These are phyloP conservation scores for Fusarium buharicum DNA, from an alignment of 2,329 filamentous ascomycete genomes.

Conservation along the genomic window DNA sequence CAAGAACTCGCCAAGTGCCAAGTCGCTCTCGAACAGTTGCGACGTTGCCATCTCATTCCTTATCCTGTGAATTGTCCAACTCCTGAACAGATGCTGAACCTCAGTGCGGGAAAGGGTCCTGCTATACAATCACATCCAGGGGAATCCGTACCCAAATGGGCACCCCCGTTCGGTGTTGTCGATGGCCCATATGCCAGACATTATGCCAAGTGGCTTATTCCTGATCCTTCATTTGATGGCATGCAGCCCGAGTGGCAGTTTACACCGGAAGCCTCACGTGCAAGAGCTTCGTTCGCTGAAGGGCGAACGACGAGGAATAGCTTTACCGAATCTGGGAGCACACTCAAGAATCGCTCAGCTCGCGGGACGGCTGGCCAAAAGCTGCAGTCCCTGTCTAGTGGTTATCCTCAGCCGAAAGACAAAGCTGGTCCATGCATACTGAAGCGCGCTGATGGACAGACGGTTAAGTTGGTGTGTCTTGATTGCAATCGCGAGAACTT, in stretches of 20 bases:
- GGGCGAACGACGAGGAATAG: conserved; percentile 84
- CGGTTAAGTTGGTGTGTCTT: conserved; percentile 89
- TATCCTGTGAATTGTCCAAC: conserved; percentile 79
- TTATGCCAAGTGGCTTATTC: conserved; percentile 94
- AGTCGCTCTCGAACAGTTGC: conserved; percentile 89
- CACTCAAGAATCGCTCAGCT: conserved; percentile 61
- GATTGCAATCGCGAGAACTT: conserved; percentile 93
- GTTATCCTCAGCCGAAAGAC: conserved; percentile 79
- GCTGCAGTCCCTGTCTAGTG: conserved; percentile 74
- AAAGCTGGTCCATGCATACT: conserved; percentile 85
- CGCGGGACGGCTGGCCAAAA: conserved; percentile 67
- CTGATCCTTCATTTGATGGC: conserved; percentile 87
- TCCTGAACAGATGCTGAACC: conserved; percentile 73
- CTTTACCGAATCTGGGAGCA: conserved; percentile 56
- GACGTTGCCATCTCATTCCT: conserved; percentile 90
- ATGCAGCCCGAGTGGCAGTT: conserved; percentile 60
- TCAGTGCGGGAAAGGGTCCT: conserved; percentile 79
- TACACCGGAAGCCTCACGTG: conserved; percentile 54
- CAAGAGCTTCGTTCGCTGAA: conserved; percentile 64
- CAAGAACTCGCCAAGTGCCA: conserved; percentile 97
- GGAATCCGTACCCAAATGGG: conserved; percentile 76
- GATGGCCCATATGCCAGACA: conserved; percentile 95
- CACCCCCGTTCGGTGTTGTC: conserved; percentile 87
- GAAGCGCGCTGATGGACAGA: conserved; percentile 84
- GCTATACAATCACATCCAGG: conserved; percentile 71